Evolutionary conservation across 2,329 filamentous ascomycete species (phyloP).

Genomic region (Alternaria longipes): DNA sequence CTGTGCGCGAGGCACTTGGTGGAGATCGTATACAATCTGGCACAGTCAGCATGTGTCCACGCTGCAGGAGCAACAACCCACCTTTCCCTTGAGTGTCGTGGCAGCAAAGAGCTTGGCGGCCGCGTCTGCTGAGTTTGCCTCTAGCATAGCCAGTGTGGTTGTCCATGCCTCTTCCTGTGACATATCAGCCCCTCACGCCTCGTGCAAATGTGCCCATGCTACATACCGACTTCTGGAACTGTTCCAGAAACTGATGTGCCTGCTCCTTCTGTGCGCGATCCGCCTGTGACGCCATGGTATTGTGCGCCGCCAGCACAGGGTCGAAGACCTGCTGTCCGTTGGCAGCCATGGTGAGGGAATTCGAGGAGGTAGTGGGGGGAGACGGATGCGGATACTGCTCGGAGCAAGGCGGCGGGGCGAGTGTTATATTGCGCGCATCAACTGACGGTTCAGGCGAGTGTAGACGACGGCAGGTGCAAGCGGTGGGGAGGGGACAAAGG

Average conservation of each 20-base stretch:
- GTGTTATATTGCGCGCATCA: conserved; percentile 37
- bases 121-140: conserved; percentile 76
- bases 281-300: conserved; percentile 86
- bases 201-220: conserved; percentile 11
- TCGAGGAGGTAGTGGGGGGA: conserved; percentile 27
- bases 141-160: conserved; percentile 84
- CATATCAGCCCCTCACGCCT: conserved; percentile 38
- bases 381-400: conserved; percentile 35
- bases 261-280: conserved; percentile 85
- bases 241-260: conserved; percentile 89
- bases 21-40: conserved; percentile 95
- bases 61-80: conserved; percentile 55
- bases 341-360: conserved; percentile 67
- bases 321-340: conserved; percentile 77
- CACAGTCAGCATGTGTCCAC: conserved; percentile 29
- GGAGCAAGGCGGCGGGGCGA: conserved; percentile 39
- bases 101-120: conserved; percentile 95
- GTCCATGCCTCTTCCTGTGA: conserved; percentile 87
- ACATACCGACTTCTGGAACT: conserved; percentile 97
- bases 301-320: conserved; percentile 86
- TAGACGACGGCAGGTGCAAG: conserved; percentile 10
- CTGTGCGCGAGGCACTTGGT: conserved; percentile 82
- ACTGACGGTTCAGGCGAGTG: conserved; percentile 16
- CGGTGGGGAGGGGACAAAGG: conserved; percentile 1
- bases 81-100: conserved; percentile 97